A percentile compares a stretch with the other conserved stretches of the same genome.
These are phyloP conservation scores for Fusarium verticillioides DNA, from an alignment of 2,329 filamentous ascomycete genomes.

Conservation along the genomic window DNA sequence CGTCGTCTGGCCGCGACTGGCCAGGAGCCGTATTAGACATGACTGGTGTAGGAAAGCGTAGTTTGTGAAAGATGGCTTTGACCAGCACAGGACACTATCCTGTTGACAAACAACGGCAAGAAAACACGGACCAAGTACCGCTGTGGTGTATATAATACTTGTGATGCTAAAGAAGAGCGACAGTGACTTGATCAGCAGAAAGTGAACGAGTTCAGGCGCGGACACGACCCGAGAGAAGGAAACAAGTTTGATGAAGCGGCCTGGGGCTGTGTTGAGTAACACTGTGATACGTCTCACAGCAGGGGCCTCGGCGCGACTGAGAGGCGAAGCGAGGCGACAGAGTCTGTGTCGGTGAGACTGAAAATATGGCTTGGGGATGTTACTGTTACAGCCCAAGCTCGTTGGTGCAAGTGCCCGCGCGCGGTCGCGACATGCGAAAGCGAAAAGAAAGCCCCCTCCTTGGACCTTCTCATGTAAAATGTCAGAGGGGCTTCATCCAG, in stretches of 20 bases:
- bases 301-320: constrained; percentile 7
- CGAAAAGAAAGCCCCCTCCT: constrained; percentile 42
- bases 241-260: constrained; percentile 23
- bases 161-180: constrained; percentile 8
- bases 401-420: constrained; percentile 27
- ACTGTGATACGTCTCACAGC: constrained; percentile 34
- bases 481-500: constrained; percentile 42
- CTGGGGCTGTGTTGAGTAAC: constrained; percentile 31
- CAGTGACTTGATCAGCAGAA: constrained; percentile 13
- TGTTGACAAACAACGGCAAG: not conserved
- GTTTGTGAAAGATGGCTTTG: not conserved
- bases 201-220: constrained; percentile 22
- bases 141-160: constrained; percentile 9
- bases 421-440: constrained; percentile 38
- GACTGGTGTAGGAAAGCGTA: not conserved
- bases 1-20: constrained; percentile 49
- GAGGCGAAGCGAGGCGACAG: constrained; percentile 11
- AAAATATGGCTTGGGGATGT: constrained; percentile 21
- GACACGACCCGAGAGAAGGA: constrained; percentile 1
- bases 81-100: constrained; percentile 11
- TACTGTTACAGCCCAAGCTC: constrained; percentile 35
- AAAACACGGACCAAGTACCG: not conserved
- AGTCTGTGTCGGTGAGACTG: not conserved
- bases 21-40: constrained; percentile 48
- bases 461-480: constrained; percentile 33